Evolutionary conservation across 257 asterid species (phyloP).

Genomic region (Galeopsis tetrahit): DNA sequence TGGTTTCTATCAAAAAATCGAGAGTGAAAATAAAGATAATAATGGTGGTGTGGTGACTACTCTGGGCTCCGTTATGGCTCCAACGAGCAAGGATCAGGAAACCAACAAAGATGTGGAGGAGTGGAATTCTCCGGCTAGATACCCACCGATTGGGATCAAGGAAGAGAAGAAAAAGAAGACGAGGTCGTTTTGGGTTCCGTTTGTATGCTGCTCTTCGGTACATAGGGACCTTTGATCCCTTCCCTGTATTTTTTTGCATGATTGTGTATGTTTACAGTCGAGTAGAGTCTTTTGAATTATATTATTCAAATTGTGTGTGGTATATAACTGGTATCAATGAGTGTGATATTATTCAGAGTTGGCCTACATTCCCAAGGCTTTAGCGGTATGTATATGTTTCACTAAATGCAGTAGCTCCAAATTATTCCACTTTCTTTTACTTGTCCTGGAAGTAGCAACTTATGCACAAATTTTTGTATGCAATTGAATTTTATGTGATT

Average conservation of each 20-base stretch:
- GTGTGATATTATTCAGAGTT: constrained; percentile 30
- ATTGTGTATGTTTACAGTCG: constrained; percentile 26
- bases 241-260: background rate
- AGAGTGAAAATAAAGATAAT: constrained; percentile 43
- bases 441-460: background rate
- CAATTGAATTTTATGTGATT: too few species aligned
- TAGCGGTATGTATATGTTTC: constrained; percentile 31
- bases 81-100: constrained; percentile 37
- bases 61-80: constrained; percentile 40
- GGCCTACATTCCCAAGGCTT: constrained; percentile 27
- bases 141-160: constrained; percentile 68
- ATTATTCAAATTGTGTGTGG: constrained; percentile 35
- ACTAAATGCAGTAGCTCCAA: background rate
- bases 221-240: constrained; percentile 54
- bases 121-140: constrained; percentile 92
- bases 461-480: too few species aligned
- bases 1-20: constrained; percentile 41
- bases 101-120: constrained; percentile 62
- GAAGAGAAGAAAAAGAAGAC: constrained; percentile 79
- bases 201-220: constrained; percentile 83
- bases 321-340: constrained; percentile 25
- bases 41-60: constrained; percentile 43
- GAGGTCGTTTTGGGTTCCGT: constrained; percentile 77
- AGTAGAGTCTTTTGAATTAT: constrained; percentile 23
- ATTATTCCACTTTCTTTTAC: background rate